A percentile compares a stretch with the other conserved stretches of the same genome.
These are phyloP conservation scores for Tolypocladium tropicale DNA, from an alignment of 2,329 filamentous ascomycete genomes.

Conservation along the genomic window DNA sequence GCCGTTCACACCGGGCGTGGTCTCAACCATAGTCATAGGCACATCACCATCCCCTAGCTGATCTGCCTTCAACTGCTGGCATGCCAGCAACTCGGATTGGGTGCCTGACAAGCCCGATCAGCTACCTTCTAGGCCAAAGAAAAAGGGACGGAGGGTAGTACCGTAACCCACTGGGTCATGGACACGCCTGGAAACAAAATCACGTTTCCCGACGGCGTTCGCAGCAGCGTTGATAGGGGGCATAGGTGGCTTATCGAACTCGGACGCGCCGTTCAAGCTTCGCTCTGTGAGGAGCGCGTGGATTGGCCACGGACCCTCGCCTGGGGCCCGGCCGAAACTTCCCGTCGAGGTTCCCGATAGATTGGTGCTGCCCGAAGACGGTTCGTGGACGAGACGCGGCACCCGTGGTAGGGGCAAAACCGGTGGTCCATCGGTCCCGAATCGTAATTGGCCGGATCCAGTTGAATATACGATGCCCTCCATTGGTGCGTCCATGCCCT, in stretches of 20 bases:
- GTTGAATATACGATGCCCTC: conserved; percentile 1
- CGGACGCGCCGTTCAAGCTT: conserved; percentile 10
- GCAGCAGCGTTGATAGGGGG: conserved; percentile 3
- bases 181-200: conserved; percentile 11
- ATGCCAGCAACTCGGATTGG: conserved; percentile 20
- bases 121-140: conserved; percentile 10
- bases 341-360: conserved; percentile 28
- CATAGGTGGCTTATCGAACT: conserved; percentile 6
- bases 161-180: conserved; percentile 22
- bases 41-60: conserved; percentile 18
- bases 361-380: conserved; percentile 32
- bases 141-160: conserved; percentile 13
- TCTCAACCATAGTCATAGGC: conserved; percentile 17
- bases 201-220: conserved; percentile 15
- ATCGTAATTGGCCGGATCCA: conserved; percentile 5
- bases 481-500: conserved; percentile 8
- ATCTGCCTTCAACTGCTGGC: conserved; percentile 20
- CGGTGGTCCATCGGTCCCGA: conserved; percentile 15
- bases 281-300: conserved; percentile 40
- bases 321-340: conserved; percentile 28
- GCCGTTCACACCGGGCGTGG: conserved; percentile 8
- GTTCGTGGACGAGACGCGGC: conserved; percentile 34
- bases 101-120: conserved; percentile 22
- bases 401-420: conserved; percentile 16
- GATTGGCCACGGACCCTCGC: conserved; percentile 43